These are phyloP conservation scores for Russula abietina DNA, from an alignment of 768 basidiomycete genomes.

Conservation along the genomic window DNA sequence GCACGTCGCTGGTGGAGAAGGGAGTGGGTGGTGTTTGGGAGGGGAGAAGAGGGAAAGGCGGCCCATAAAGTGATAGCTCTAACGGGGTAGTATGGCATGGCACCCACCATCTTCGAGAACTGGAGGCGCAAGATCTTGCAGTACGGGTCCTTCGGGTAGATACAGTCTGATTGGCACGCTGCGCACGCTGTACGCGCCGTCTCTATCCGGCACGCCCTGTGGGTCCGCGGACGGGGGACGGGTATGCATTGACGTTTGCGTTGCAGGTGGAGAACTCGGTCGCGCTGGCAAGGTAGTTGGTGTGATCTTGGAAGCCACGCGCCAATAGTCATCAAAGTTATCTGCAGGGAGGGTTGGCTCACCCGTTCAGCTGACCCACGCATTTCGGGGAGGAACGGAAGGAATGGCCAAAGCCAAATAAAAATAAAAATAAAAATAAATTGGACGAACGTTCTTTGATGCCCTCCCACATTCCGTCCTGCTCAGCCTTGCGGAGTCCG, in stretches of 20 bases:
- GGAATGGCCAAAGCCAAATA: too few relatives aligned
- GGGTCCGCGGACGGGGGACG: conserved; percentile 64
- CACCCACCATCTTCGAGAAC: conserved; percentile 66
- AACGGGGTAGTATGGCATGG: background rate
- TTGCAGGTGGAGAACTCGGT: conserved; percentile 48
- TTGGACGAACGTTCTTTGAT: conserved; percentile 79
- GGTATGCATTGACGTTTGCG: conserved; percentile 51
- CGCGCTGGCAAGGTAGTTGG: conserved; percentile 68
- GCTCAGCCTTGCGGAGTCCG: conserved; percentile 80
- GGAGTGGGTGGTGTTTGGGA: background rate
- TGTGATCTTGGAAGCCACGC: conserved; percentile 87
- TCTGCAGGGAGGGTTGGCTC: conserved; percentile 48
- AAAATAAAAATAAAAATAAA: too few relatives aligned
- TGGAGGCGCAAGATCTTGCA: conserved; percentile 87
- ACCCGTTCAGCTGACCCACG: background rate
- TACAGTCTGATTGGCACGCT: conserved; percentile 88
- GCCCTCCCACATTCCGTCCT: conserved; percentile 96
- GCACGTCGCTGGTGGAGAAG: background rate
- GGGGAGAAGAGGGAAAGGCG: background rate
- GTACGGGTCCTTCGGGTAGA: conserved; percentile 81
- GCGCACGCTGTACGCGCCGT: conserved; percentile 81
- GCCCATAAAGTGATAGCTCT: background rate
- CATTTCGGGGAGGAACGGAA: background rate
- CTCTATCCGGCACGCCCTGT: conserved; percentile 48
- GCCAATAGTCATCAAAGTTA: conserved; percentile 94